Evolutionary conservation across 2,329 filamentous ascomycete species (phyloP), one percentile per base, ranked within the genome.

Genomic region (Aspergillus texensis): DNA sequence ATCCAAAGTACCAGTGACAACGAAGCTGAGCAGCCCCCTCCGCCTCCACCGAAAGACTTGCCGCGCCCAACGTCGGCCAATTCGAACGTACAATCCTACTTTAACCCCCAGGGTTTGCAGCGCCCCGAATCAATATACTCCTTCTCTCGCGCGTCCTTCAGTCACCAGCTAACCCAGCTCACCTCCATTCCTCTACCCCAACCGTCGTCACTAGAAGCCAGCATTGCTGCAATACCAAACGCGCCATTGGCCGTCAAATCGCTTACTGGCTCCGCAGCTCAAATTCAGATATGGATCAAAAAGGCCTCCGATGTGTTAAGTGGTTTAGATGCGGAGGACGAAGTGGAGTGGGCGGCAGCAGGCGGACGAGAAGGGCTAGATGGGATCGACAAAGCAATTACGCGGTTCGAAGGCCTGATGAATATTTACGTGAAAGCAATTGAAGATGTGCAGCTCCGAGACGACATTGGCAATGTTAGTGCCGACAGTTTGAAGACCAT

Each of bases 351-450:
- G 95, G 94, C 88, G 10, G 87, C 95, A 2, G 94, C 94, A 1
- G 95, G 93, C 58, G 95, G 95, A 34, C 75, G 82, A 65, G 78
- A 83, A 63, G 81, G 81, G 10, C 66, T 83, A 41, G 81, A 81
- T 14, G 86, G 88, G 60, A 86, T 89, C 3, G 86, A 89, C 67
- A 82, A 82, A 58, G 87, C 94, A 26, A 94, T 98, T 65, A 82
- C 85, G 43, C 89, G 91, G 57, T 99, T 98, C 72, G 93, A 97
- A 74, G 88, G 89, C 58, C 83, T 99, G 61, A 93, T 98, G 74
- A 92, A 94, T 71, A 92, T 96, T 67, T 99, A 97, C 74, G 91
- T 98, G 60, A 86, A 88, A 64, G 93, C 94, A n/a, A 97, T 98
- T 70, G 95, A 98, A 75, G 89, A 94, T 65, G 83, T 99, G 48